Evolutionary conservation across 2,329 filamentous ascomycete species (phyloP), one percentile per base, ranked within the genome.

Genomic region (Exophiala aquamarina): DNA sequence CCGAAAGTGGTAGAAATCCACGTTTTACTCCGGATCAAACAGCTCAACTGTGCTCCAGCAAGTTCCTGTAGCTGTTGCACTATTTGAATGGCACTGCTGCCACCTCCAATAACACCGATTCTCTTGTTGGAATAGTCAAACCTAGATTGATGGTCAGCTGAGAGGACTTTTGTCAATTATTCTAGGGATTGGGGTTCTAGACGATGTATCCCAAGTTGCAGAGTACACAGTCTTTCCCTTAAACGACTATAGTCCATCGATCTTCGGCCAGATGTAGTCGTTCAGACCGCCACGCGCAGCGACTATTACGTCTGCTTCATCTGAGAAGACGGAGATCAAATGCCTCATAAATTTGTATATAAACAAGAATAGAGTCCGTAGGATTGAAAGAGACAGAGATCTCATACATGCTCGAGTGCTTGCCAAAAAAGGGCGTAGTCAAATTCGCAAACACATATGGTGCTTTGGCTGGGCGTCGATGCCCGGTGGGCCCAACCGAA

Each of bases 241-340:
- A 45, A 66, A 71, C 0, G 36, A 53, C 20, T 65, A 62, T 4
- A 47, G 34, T 6, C 49, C 49, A 17, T 13, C 31, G 48, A 64
- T 63, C 14, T 63, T 55, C 3, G 59, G 59, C 52, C 50, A 57
- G n/a, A 31, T 45, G 50, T 49, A 59, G 2, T 55, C 46, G 26
- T 55, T 61, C 17, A 82, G 62, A 55, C 80, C 76, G 1, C 80
- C 79, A 21, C 81, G 76, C 2, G 74, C 79, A 9, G 74, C 77
- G 15, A 82, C 67, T 10, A 83, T 14, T 20, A 45, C 10, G 29
- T 47, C 41, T 9, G 32, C 43, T n/a, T 29, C 26, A 18, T 47
- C 43, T 8, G 32, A 26, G 18, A 47, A 42, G 26, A 8, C 36
- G 17, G n/a, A 26, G 33, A 36, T n/a, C n/a, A n/a, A n/a, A n/a